Evolutionary conservation across 163 green algal genomes (phyloP).

Genomic region (Prototheca cutis): DNA sequence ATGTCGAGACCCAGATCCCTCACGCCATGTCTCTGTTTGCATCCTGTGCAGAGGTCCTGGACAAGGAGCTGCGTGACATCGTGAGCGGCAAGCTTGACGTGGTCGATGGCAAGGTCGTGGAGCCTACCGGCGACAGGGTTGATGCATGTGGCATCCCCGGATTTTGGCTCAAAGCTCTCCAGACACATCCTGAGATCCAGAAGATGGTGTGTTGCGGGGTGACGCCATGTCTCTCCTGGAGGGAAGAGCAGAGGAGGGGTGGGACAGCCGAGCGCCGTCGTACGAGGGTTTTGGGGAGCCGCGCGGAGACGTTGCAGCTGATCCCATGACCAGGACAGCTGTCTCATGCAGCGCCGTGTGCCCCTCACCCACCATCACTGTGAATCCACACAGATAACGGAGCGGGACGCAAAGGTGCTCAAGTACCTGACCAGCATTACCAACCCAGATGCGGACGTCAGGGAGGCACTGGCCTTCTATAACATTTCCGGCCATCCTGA

Average conservation of each 20-base stretch:
- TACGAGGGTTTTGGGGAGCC: too few species aligned
- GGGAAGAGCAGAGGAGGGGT: neutral
- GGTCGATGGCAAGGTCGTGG: conserved; percentile 10
- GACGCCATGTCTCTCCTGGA: too few species aligned
- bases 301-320: too few species aligned
- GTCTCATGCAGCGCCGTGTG: too few species aligned
- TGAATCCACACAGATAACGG: conserved; percentile 58
- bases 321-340: too few species aligned
- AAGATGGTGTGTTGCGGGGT: conserved; percentile 9
- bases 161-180: conserved; percentile 87
- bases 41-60: conserved; percentile 27
- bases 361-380: too few species aligned
- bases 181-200: conserved; percentile 54
- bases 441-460: too few species aligned
- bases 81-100: conserved; percentile 47
- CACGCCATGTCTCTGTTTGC: neutral
- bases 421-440: conserved; percentile 60
- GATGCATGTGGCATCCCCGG: conserved; percentile 64
- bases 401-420: conserved; percentile 76
- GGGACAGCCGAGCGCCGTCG: neutral
- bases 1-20: neutral
- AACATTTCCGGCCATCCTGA: conserved; percentile 26
- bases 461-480: conserved; percentile 7
- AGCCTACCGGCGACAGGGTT: neutral
- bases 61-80: conserved; percentile 40